A percentile compares a stretch with the other conserved stretches of the same genome.
Evolutionary conservation across 768 basidiomycete genomes (phyloP).

Genomic region (Hysterangium stoloniferum): DNA sequence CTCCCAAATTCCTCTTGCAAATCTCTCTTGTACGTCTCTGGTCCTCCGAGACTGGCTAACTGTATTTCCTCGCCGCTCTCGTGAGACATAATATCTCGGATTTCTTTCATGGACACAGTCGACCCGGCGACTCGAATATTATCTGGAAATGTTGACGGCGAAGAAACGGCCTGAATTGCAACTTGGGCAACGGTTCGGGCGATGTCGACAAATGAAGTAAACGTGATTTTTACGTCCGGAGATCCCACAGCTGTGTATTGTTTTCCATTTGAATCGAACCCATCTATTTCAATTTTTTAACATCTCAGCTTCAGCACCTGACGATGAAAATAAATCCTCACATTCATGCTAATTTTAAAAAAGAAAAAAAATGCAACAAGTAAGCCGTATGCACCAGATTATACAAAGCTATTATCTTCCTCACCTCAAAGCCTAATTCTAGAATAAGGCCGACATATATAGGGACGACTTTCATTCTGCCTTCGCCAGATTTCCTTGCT

Average conservation of each 20-base stretch:
- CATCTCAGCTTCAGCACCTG: background rate
- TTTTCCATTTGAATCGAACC: constrained; percentile 17
- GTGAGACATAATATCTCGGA: background rate
- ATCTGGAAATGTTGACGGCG: constrained; percentile 16
- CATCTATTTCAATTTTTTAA: constrained; percentile 11
- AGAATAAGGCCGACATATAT: constrained; percentile 17
- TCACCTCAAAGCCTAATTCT: constrained; percentile 12
- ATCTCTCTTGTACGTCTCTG: background rate
- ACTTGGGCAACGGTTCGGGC: constrained; percentile 16
- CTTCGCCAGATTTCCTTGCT: constrained; percentile 2
- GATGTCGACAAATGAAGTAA: constrained; percentile 17
- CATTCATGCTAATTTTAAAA: constrained; percentile 1
- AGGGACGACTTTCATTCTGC: constrained; percentile 16
- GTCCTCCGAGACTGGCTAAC: background rate
- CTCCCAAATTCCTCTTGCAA: background rate
- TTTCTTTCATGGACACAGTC: constrained; percentile 11
- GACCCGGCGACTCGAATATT: constrained; percentile 17
- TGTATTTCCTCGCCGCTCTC: background rate
- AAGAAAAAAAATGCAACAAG: constrained; percentile 1
- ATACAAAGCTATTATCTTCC: background rate
- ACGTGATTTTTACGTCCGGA: constrained; percentile 8
- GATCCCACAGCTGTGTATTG: constrained; percentile 17
- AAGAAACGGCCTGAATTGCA: constrained; percentile 14
- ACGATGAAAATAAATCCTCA: background rate
- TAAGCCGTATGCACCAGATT: too few species aligned